Base-by-base conservation (phyloP, 1,284 basidiomycete species). In the Ceratobasidium theobromae region DNA sequence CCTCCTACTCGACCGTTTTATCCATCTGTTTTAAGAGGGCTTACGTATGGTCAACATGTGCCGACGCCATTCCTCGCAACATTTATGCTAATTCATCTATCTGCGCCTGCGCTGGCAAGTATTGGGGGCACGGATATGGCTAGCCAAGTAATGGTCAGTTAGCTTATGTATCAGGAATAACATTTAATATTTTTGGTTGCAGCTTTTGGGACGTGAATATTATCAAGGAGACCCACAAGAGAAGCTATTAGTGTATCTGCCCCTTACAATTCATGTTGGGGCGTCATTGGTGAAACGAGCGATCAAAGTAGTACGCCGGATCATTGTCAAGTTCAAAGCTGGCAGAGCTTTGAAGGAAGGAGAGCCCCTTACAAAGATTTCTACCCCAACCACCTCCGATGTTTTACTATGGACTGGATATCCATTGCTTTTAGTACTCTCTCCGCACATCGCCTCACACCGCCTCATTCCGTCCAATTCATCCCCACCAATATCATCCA, bases 181-280 rank as follows among this genome's bases (percentile, higher is more conserved):
- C 4, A 21, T 27, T 32, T n/a, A n/a, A 27, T n/a, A 23, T 16
- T 66, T 30, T 55, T 25, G 32, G n/a, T 35, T 25, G 12, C 68
- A 90, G 88, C 77, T 91, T 25, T 76, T 91, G 8, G 88, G 88
- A 11, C 78, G 89, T 52, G 89, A 91, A 75, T 90, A 89, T 76
- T 91, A 91, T 73, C 88, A 91, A 73, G 87, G 85, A 0, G 51
- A 76, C 0, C 80, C 86, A 57, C 83, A 82, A 46, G 88, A 91
- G 74, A 81, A 78, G 48, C 83, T 83, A 64, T 81, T 91, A 4
- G 76, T 91, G 6, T 74, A 87, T 23, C 77, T 77, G 1, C 88
- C 88, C 2, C 75, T 91, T 28, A 76, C 76, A 21, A 71, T 85
- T 14, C 89, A 91, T 71, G 76, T 83, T 16, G 69, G 81, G 1